These are phyloP conservation scores for Pelargonium cotyledonis DNA, from an alignment of 441 rosid genomes.

Conservation along the genomic window DNA sequence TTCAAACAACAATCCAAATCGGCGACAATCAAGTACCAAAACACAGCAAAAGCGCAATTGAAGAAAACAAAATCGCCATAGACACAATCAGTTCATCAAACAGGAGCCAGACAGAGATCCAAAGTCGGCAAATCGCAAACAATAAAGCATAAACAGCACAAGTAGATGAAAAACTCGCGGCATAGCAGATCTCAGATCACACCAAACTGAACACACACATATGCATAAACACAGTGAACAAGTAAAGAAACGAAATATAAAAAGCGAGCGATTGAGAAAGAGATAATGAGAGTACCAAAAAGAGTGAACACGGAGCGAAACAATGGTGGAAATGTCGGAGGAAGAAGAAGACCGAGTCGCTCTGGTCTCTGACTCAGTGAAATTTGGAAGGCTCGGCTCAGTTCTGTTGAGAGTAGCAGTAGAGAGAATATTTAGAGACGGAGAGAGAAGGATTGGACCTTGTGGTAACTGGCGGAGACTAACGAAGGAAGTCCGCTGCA, in stretches of 20 bases:
- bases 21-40: not conserved
- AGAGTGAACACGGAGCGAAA: too few species aligned
- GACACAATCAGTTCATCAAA: not conserved
- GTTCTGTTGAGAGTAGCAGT: not conserved
- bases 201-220: not conserved
- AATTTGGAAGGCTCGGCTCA: not conserved
- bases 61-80: not conserved
- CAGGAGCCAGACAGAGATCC: not conserved
- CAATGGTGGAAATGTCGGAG: not conserved
- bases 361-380: not conserved
- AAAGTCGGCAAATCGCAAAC: not conserved
- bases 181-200: not conserved
- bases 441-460: not conserved
- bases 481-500: not conserved
- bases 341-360: constrained; percentile 7
- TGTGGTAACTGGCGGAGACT: not conserved
- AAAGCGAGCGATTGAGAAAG: not conserved
- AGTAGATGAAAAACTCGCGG: not conserved
- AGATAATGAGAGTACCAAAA: not conserved
- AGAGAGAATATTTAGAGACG: not conserved
- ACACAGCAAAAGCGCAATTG: not conserved
- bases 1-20: not conserved
- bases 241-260: not conserved
- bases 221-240: not conserved
- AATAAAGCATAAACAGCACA: not conserved